Evolutionary conservation across 352 stramenopile species (phyloP).

Genomic region (Peronospora belbahrii): DNA sequence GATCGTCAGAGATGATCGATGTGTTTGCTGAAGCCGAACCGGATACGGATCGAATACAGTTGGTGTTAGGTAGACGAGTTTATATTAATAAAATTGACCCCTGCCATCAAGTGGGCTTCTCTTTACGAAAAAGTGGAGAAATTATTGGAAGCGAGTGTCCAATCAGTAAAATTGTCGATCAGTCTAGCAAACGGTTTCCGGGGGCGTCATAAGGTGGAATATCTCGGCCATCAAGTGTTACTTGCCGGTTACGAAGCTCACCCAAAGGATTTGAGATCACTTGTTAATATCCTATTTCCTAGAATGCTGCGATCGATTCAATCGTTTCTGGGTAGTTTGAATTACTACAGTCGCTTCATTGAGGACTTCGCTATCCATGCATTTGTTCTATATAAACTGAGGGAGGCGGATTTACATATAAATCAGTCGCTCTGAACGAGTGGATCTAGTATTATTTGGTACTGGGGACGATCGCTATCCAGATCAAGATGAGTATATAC

Average conservation of each 20-base stretch:
- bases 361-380: neutral
- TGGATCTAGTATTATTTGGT: too few relatives aligned
- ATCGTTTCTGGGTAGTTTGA: neutral
- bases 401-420: neutral
- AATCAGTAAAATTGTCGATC: constrained; percentile 3
- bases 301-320: neutral
- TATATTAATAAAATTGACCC: too few relatives aligned
- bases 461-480: too few relatives aligned
- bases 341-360: neutral
- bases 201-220: neutral
- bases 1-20: too few relatives aligned
- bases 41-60: too few relatives aligned
- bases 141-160: too few relatives aligned
- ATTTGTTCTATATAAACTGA: neutral
- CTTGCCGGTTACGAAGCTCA: neutral
- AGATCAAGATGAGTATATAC: too few relatives aligned
- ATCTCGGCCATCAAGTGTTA: neutral
- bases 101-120: too few relatives aligned
- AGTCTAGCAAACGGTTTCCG: neutral
- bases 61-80: too few relatives aligned
- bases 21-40: too few relatives aligned
- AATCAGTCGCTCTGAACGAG: too few relatives aligned
- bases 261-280: neutral
- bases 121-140: too few relatives aligned
- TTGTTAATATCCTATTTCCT: neutral